Base-by-base conservation (phyloP, 2,329 filamentous ascomycete genomes). In the Colletotrichum camelliae region DNA sequence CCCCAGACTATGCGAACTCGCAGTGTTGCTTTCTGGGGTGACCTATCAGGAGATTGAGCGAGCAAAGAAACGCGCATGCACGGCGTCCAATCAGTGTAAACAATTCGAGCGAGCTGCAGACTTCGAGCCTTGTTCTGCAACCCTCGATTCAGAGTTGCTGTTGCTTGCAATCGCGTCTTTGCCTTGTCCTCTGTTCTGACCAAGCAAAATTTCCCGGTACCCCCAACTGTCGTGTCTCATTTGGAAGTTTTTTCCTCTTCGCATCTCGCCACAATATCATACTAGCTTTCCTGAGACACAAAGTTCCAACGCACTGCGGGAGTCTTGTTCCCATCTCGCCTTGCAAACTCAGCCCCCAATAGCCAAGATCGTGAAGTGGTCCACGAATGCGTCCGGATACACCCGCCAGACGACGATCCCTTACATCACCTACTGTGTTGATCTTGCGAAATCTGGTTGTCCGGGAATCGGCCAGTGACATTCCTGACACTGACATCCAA, bases 371-470 rank as follows among this genome's bases (percentile, higher is more conserved):
- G 57, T 43, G 24, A 13, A 33, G 7, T 18, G 10, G 33, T 66
- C 60, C 57, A 37, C 52, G 57, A 75, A 67, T 75, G 70, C 64
- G 21, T 75, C 70, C 43, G 62, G 64, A 64, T 64, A 21, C 64
- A 68, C 33, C 57, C 64, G 73, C n/a, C 33, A 39, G 33, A 43
- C 33, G 64, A 67, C 35, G 73, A 75, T 75, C 73, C 12, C 33
- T 73, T 73, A 74, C 73, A 75, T 75, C 70, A 58, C 73, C 29
- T n/a, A 29, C 21, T 43, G 21, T 73, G 64, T 24, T 58, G 69
- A 73, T 60, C 70, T 33, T 24, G 21, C 62, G 64, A 33, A 16
- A 21, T 21, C 57, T 48, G 27, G 73, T 75, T 75, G 73, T 65
- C 73, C 27, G 58, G 73, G 43, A 27, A 43, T 39, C 57, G 27